Evolutionary conservation across 345 rosid species (phyloP).

Genomic region (Arabidopsis suecica): DNA sequence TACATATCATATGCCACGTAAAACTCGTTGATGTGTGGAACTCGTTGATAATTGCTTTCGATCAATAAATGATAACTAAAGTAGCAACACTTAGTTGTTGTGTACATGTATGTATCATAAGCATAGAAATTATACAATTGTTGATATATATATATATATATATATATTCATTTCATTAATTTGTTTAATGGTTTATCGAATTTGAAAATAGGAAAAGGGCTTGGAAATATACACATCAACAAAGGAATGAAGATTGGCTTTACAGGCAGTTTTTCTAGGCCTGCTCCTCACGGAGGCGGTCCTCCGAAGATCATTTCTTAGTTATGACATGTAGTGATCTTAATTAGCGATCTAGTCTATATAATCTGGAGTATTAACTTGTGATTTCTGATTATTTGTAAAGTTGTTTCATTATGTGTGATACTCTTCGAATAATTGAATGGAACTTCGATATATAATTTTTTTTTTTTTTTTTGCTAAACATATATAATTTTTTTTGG

Average conservation of each 20-base stretch:
- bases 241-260: background rate
- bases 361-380: too few species aligned
- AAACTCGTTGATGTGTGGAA: background rate
- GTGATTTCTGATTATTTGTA: background rate
- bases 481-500: too few species aligned
- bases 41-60: background rate
- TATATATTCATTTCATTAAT: too few species aligned
- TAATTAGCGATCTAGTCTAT: background rate
- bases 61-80: background rate
- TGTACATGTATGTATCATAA: too few species aligned
- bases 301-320: background rate
- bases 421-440: background rate
- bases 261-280: background rate
- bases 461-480: too few species aligned
- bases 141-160: too few species aligned
- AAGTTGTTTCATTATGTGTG: background rate
- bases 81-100: background rate
- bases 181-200: background rate
- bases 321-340: too few species aligned
- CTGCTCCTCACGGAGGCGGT: background rate
- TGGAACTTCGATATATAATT: too few species aligned
- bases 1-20: background rate
- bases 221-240: background rate
- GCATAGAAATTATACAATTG: too few species aligned
- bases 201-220: background rate